These are phyloP conservation scores for Radiomyces spectabilis DNA, from an alignment of 192 early-diverging fungal species.

Conservation along the genomic window DNA sequence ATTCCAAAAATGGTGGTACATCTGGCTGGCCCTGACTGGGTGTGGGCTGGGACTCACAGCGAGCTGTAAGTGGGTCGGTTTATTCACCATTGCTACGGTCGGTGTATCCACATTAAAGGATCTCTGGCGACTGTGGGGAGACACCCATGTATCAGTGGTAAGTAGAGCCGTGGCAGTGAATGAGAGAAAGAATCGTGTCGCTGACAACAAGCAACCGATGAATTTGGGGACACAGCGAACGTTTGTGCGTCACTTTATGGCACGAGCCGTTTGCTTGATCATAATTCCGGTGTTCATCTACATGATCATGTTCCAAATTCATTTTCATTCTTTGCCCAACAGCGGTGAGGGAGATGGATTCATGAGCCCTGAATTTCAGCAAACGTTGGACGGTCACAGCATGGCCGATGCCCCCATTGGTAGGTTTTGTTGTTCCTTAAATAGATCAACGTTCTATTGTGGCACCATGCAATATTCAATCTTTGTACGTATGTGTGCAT, in stretches of 20 bases:
- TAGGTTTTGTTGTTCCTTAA: constrained; percentile 6
- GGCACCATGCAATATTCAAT: too few relatives aligned
- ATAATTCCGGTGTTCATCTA: constrained; percentile 77
- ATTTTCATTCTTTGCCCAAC: constrained; percentile 77
- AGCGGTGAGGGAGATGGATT: constrained; percentile 92
- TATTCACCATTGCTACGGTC: constrained; percentile 85
- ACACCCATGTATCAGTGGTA: constrained; percentile 42
- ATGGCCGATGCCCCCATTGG: constrained; percentile 50
- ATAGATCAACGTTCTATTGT: too few relatives aligned
- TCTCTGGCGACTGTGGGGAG: constrained; percentile 80
- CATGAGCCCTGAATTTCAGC: constrained; percentile 91
- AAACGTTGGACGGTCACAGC: constrained; percentile 67
- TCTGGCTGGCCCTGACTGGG: constrained; percentile 81
- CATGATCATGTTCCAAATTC: constrained; percentile 84
- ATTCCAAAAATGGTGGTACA: constrained; percentile 79
- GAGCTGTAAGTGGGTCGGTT: constrained; percentile 93
- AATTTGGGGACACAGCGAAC: background rate
- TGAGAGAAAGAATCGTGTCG: too few relatives aligned
- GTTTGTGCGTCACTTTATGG: constrained; percentile 68
- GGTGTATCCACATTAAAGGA: constrained; percentile 81
- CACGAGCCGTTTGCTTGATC: constrained; percentile 81
- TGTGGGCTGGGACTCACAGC: constrained; percentile 63
- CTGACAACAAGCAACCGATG: too few relatives aligned
- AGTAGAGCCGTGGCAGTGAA: too few relatives aligned
- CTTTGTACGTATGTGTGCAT: constrained; percentile 9